Percentiles rank a stretch among this genome's conserved stretches.
These are phyloP conservation scores for Cercospora nicotianae DNA, from an alignment of 2,329 filamentous ascomycete genomes.

Conservation along the genomic window DNA sequence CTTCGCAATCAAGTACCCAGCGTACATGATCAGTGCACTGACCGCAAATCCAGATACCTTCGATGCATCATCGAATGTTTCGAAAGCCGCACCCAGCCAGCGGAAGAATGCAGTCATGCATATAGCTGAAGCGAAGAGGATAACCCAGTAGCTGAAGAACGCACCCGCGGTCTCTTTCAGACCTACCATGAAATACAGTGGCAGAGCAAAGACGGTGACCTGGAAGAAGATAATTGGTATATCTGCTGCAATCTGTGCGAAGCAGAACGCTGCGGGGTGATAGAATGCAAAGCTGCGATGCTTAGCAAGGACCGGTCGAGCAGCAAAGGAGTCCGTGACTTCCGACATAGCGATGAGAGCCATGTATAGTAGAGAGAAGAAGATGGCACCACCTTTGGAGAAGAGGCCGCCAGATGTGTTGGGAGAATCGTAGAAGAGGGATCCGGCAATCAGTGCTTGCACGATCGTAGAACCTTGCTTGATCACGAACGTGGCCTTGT, in stretches of 20 bases:
- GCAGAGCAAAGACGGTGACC: slow-evolving; percentile 57
- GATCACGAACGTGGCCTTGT: slow-evolving; percentile 63
- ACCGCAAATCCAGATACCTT: slow-evolving; percentile 37
- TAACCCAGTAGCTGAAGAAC: slow-evolving; percentile 64
- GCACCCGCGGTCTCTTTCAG: slow-evolving; percentile 52
- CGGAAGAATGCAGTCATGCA: slow-evolving; percentile 50
- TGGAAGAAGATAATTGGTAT: slow-evolving; percentile 60
- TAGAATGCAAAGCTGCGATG: slow-evolving; percentile 46
- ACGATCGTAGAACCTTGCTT: slow-evolving; percentile 60
- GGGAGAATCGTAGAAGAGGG: slow-evolving; percentile 66
- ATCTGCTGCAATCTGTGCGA: slow-evolving; percentile 54
- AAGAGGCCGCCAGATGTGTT: slow-evolving; percentile 61
- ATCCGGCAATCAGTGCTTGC: slow-evolving; percentile 64
- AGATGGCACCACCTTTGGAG: slow-evolving; percentile 62
- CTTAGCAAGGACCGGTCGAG: slow-evolving; percentile 50
- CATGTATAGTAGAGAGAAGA: slow-evolving; percentile 65
- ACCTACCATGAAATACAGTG: slow-evolving; percentile 65
- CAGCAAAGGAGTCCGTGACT: slow-evolving; percentile 56
- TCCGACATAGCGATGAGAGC: slow-evolving; percentile 64
- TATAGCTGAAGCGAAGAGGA: slow-evolving; percentile 50
- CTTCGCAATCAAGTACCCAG: slow-evolving; percentile 38
- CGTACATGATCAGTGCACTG: slow-evolving; percentile 36
- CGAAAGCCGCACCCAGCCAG: slow-evolving; percentile 41
- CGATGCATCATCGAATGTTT: slow-evolving; percentile 37
- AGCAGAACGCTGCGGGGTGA: slow-evolving; percentile 49